Conservation (phyloP, 345 rosid species). For the Salix exigua region DNA sequence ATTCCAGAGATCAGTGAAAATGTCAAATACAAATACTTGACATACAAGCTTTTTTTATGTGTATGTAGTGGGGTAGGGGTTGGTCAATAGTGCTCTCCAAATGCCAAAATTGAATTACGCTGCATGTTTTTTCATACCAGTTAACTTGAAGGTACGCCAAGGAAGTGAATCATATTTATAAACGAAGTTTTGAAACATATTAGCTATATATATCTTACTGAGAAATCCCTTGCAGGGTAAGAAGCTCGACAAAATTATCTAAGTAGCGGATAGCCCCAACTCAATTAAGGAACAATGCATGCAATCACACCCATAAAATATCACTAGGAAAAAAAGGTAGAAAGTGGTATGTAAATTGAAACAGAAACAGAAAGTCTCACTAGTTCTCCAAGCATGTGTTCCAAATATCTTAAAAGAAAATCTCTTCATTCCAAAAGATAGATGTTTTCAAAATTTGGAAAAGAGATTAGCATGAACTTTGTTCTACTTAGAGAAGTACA, state of each 20-base stretch:
- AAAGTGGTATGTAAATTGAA: background rate
- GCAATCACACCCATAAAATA: background rate
- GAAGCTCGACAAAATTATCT: background rate
- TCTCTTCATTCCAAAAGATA: background rate
- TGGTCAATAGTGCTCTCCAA: background rate
- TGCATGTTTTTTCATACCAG: background rate
- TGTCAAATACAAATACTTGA: background rate
- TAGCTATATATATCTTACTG: background rate
- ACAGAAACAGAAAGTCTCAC: background rate
- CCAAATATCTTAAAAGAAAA: conserved; percentile 6
- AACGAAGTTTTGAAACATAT: background rate
- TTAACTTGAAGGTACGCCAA: background rate
- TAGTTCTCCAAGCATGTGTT: background rate
- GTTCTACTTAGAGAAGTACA: background rate
- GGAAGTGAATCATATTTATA: background rate
- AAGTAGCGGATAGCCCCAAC: background rate
- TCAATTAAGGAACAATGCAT: background rate
- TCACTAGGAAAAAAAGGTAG: background rate
- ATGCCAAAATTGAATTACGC: background rate
- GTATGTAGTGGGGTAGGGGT: background rate
- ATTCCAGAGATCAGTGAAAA: conserved; percentile 7
- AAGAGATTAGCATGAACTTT: background rate
- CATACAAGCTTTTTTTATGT: background rate
- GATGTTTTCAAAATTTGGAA: background rate
- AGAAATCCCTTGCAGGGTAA: background rate